Evolutionary conservation across 768 basidiomycete species (phyloP).

Genomic region (Auricularia heimuer): DNA sequence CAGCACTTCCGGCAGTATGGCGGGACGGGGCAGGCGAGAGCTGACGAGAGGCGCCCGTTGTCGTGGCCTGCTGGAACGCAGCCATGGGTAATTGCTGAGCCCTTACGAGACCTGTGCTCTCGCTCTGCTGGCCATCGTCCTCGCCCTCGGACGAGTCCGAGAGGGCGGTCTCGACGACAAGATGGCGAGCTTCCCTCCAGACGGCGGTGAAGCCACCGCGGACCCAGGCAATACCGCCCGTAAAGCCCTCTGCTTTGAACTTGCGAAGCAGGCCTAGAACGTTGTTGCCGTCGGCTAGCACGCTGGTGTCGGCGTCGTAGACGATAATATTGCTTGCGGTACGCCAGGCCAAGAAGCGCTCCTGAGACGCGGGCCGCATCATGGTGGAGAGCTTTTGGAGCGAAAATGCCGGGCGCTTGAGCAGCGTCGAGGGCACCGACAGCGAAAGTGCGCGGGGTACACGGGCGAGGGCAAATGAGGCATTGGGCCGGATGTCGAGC

Average conservation of each 20-base stretch:
- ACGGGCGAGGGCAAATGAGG: slow-evolving; percentile 56
- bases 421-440: slow-evolving; percentile 86
- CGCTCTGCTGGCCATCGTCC: slow-evolving; percentile 28
- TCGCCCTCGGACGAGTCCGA: slow-evolving; percentile 31
- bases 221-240: slow-evolving; percentile 65
- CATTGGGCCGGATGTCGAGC: slow-evolving; percentile 83
- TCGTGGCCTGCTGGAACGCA: slow-evolving; percentile 27
- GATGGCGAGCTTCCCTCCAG: slow-evolving; percentile 20
- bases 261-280: slow-evolving; percentile 67
- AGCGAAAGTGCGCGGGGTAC: slow-evolving; percentile 67
- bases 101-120: slow-evolving; percentile 4
- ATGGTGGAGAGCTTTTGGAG: slow-evolving; percentile 68
- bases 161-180: slow-evolving; percentile 43
- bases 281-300: slow-evolving; percentile 54
- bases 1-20: slow-evolving; percentile 10
- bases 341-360: slow-evolving; percentile 51
- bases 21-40: slow-evolving; percentile 13
- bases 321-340: slow-evolving; percentile 59
- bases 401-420: slow-evolving; percentile 83
- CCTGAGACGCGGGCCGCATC: slow-evolving; percentile 54
- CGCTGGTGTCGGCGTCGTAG: slow-evolving; percentile 69
- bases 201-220: slow-evolving; percentile 75
- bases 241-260: slow-evolving; percentile 50
- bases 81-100: slow-evolving; percentile 22
- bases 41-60: slow-evolving; percentile 8